Evolutionary conservation across 768 basidiomycete genomes (phyloP).

Genomic region (Cubamyces sp.): DNA sequence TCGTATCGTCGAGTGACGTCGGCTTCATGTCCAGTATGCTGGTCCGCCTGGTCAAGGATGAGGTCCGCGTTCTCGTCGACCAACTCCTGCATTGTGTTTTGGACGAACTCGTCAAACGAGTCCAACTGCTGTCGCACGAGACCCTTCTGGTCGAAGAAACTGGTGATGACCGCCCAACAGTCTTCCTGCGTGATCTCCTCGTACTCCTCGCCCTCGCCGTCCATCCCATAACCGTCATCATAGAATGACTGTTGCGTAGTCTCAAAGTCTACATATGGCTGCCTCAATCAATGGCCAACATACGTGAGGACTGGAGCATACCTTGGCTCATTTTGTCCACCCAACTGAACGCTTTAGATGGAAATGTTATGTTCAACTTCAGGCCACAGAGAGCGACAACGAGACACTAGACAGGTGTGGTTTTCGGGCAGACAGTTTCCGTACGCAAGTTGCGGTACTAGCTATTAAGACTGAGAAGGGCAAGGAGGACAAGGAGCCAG

Average conservation of each 20-base stretch:
- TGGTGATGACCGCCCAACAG: slow-evolving; percentile 94
- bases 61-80: slow-evolving; percentile 97
- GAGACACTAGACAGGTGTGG: neutral
- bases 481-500: neutral
- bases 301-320: neutral
- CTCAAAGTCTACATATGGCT: slow-evolving; percentile 25
- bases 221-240: slow-evolving; percentile 58
- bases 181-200: slow-evolving; percentile 91
- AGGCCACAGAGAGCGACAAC: neutral
- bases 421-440: neutral
- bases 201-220: slow-evolving; percentile 60
- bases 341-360: neutral
- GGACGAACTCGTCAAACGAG: slow-evolving; percentile 98
- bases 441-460: neutral
- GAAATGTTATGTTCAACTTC: neutral
- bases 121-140: slow-evolving; percentile 97
- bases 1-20: slow-evolving; percentile 91
- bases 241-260: slow-evolving; percentile 39
- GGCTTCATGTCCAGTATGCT: slow-evolving; percentile 86
- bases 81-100: slow-evolving; percentile 99
- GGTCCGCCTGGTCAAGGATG: slow-evolving; percentile 94
- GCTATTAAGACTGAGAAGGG: neutral
- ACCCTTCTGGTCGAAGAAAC: slow-evolving; percentile 97
- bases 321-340: slow-evolving; percentile 22
- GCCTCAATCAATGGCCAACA: too few species aligned